Conservation (phyloP, 2,329 filamentous ascomycete genomes). For the Helotiales sp. region DNA sequence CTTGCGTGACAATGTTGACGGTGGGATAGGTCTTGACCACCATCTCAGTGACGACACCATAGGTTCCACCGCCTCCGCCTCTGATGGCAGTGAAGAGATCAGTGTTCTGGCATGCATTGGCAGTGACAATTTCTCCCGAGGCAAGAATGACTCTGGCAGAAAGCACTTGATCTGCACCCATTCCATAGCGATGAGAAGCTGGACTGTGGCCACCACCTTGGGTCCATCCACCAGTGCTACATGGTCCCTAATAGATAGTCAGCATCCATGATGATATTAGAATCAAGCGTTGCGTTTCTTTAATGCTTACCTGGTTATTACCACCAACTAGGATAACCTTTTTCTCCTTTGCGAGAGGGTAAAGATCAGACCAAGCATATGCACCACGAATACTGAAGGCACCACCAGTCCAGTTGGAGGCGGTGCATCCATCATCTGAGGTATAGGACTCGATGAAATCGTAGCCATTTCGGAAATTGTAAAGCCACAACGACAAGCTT, state of each 20-base stretch:
- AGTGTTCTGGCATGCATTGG: conserved; percentile 44
- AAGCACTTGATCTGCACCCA: conserved; percentile 59
- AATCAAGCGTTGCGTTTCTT: conserved; percentile 47
- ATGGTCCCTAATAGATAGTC: conserved; percentile 54
- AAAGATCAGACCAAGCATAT: no score
- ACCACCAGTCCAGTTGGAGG: no score
- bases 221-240: conserved; percentile 47
- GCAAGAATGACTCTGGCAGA: conserved; percentile 17
- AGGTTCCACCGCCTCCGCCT: conserved; percentile 5
- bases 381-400: no score
- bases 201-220: conserved; percentile 61
- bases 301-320: conserved; percentile 44
- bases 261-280: conserved; percentile 53
- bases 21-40: no score
- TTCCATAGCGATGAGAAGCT: conserved; percentile 49
- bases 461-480: conserved; percentile 44
- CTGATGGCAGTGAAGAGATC: conserved; percentile 48
- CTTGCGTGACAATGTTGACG: no score
- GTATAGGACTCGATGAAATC: conserved; percentile 30
- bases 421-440: no score
- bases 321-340: conserved; percentile 37
- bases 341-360: no score
- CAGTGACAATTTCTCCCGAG: conserved; percentile 29
- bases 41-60: no score
- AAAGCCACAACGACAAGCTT: conserved; percentile 47